A percentile compares a stretch with the other conserved stretches of the same genome.
These are phyloP conservation scores for Vitis amurensis DNA, from an alignment of 164 flowering plant species.

Conservation along the genomic window DNA sequence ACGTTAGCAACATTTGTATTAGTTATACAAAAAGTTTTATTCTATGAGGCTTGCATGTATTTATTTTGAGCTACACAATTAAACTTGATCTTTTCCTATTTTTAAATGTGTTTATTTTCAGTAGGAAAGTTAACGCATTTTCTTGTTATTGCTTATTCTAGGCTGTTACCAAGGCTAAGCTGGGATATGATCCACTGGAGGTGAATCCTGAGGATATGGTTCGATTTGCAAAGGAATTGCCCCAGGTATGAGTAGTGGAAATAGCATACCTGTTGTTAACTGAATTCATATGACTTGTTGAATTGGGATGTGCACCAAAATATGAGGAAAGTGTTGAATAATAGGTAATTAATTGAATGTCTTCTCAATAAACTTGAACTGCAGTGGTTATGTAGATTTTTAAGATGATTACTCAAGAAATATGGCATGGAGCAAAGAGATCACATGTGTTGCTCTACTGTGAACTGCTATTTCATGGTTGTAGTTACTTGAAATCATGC, in stretches of 20 bases:
- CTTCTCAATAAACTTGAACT: too few relatives aligned
- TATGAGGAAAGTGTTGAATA: neutral
- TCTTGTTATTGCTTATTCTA: slow-evolving; percentile 24
- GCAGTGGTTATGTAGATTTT: too few relatives aligned
- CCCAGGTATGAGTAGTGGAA: slow-evolving; percentile 61
- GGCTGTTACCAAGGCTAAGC: slow-evolving; percentile 98
- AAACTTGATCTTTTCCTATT: neutral
- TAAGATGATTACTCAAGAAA: too few relatives aligned
- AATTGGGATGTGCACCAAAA: neutral
- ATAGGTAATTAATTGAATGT: neutral
- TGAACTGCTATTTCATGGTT: too few relatives aligned
- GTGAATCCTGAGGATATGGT: slow-evolving; percentile 99
- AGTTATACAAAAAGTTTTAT: too few relatives aligned
- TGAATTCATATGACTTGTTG: neutral
- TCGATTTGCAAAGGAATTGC: slow-evolving; percentile 90
- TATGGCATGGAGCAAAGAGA: too few relatives aligned
- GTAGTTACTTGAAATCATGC: too few relatives aligned
- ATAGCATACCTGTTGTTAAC: neutral
- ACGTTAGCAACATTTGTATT: too few relatives aligned
- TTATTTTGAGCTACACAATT: too few relatives aligned
- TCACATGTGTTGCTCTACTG: too few relatives aligned
- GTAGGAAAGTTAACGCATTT: neutral
- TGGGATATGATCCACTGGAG: slow-evolving; percentile 98
- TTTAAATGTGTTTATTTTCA: neutral
- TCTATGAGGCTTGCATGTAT: too few relatives aligned